Percentiles rank a stretch among this genome's conserved stretches.
Conservation (phyloP, 768 basidiomycete species). For the Rhizopogon salebrosus region DNA sequence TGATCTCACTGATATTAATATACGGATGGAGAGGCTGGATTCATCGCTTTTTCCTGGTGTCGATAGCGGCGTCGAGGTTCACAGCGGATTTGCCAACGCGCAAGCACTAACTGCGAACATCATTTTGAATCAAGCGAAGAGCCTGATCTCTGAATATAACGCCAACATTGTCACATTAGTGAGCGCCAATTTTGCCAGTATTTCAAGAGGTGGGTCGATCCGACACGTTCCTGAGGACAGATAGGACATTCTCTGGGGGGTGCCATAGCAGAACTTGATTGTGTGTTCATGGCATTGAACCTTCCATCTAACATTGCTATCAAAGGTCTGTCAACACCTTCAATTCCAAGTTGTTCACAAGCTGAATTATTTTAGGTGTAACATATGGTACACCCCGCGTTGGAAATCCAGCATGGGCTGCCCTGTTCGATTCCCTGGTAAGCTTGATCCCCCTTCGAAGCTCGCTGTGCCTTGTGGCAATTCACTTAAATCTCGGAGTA, state of each 20-base stretch:
- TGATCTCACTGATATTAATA: slow-evolving; percentile 43
- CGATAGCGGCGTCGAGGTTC: slow-evolving; percentile 37
- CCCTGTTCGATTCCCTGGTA: slow-evolving; percentile 21
- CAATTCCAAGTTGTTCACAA: not conserved
- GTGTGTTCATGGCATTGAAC: slow-evolving; percentile 42
- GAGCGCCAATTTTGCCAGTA: slow-evolving; percentile 8
- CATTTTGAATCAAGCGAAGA: slow-evolving; percentile 42
- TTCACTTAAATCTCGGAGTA: not conserved
- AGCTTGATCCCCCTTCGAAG: no score
- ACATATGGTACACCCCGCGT: slow-evolving; percentile 28
- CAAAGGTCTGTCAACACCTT: slow-evolving; percentile 12
- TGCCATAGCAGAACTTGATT: slow-evolving; percentile 47
- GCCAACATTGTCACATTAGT: slow-evolving; percentile 39
- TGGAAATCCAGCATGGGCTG: slow-evolving; percentile 24
- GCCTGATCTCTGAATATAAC: slow-evolving; percentile 31
- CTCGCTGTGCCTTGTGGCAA: not conserved
- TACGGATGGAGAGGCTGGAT: slow-evolving; percentile 35
- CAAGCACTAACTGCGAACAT: slow-evolving; percentile 42
- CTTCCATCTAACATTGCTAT: slow-evolving; percentile 34
- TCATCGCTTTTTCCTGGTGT: slow-evolving; percentile 52
- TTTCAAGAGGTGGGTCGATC: no score
- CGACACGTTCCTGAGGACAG: slow-evolving; percentile 8
- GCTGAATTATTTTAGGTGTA: slow-evolving; percentile 5
- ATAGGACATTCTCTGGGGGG: slow-evolving; percentile 51
- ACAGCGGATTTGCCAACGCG: slow-evolving; percentile 48